These are phyloP conservation scores for Debaryomyces prosopidis DNA, from an alignment of 805 yeast species.

Conservation along the genomic window DNA sequence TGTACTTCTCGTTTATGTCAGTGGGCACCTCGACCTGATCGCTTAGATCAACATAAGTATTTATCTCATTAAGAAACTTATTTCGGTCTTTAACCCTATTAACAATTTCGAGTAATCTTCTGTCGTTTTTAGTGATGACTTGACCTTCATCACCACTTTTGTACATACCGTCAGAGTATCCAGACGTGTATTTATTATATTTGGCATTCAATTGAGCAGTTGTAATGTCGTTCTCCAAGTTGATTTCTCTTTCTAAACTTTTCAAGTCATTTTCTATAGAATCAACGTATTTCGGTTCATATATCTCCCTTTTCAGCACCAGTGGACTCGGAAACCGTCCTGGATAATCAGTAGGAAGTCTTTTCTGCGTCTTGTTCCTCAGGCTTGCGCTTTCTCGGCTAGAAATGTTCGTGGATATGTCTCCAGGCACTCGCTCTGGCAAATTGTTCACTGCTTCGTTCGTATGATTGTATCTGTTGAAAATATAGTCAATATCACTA, in stretches of 20 bases:
- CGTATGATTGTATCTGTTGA: conserved; percentile 5
- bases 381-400: not conserved
- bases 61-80: conserved; percentile 21
- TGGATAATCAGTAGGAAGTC: conserved; percentile 5
- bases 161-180: conserved; percentile 1
- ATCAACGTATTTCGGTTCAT: not conserved
- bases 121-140: not conserved
- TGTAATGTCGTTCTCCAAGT: conserved; percentile 1
- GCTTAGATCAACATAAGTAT: conserved; percentile 18
- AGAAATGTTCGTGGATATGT: not conserved
- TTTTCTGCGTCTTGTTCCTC: not conserved
- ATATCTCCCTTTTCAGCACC: not conserved
- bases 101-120: not conserved
- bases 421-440: not conserved
- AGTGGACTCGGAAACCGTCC: not conserved
- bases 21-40: conserved; percentile 10
- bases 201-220: conserved; percentile 10
- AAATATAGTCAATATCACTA: conserved; percentile 6
- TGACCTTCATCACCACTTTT: conserved; percentile 1
- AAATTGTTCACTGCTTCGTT: conserved; percentile 1
- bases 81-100: conserved; percentile 14
- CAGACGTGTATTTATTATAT: conserved; percentile 5
- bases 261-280: not conserved
- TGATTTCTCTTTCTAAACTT: not conserved
- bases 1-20: conserved; percentile 16